A percentile compares a stretch with the other conserved stretches of the same genome.
Evolutionary conservation across 257 asterid genomes (phyloP).

Genomic region (Solanum chmielewskii): DNA sequence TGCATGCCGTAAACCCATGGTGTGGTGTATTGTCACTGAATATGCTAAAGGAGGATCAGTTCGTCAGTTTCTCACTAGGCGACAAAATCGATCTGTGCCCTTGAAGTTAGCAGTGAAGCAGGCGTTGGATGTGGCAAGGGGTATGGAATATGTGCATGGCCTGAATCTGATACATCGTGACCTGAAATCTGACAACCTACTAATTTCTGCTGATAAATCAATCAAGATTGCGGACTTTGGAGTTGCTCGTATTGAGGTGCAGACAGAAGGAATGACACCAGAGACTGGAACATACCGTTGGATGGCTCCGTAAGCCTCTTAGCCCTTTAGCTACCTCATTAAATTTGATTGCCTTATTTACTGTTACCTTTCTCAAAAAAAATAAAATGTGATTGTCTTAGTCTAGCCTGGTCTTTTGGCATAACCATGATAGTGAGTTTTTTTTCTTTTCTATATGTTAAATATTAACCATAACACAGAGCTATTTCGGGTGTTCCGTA

Average conservation of each 20-base stretch:
- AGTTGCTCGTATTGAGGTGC: conserved; percentile 95
- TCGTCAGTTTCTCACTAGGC: conserved; percentile 72
- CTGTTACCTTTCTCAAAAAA: neutral
- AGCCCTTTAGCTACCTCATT: neutral
- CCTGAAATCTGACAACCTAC: conserved; percentile 90
- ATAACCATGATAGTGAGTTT: neutral
- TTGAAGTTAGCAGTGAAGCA: conserved; percentile 94
- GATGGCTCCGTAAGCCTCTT: conserved; percentile 98
- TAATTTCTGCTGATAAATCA: conserved; percentile 83
- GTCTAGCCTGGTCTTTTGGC: neutral
- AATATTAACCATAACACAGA: neutral
- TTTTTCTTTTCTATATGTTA: neutral
- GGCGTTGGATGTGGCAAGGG: conserved; percentile 97
- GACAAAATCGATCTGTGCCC: conserved; percentile 86
- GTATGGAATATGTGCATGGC: conserved; percentile 94
- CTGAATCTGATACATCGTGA: conserved; percentile 87
- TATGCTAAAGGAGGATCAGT: conserved; percentile 98
- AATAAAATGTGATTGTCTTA: neutral
- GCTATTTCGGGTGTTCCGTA: neutral
- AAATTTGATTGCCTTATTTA: neutral
- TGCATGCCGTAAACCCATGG: conserved; percentile 93
- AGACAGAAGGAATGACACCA: conserved; percentile 99
- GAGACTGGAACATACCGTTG: conserved; percentile 98
- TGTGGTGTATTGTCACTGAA: conserved; percentile 97
- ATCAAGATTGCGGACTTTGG: conserved; percentile 98